Conservation (phyloP, 805 yeast species). For the Isabelozyma rhagii region DNA sequence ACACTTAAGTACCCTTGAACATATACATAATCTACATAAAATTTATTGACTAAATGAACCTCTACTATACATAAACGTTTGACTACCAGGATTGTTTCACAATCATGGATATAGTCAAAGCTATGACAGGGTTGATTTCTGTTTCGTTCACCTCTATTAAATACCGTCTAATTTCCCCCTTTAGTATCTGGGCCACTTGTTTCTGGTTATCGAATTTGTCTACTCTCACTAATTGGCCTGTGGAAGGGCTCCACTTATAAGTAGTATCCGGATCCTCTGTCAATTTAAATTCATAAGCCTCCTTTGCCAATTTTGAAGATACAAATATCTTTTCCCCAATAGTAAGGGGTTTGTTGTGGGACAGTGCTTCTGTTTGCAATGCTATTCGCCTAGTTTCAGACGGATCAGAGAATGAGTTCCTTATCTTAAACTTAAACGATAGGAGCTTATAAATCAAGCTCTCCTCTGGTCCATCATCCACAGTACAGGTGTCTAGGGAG, state of each 20-base stretch:
- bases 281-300: constrained; percentile 7
- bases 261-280: constrained; percentile 2
- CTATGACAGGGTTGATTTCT: constrained; percentile 1
- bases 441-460: background rate
- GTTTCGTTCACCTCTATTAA: constrained; percentile 4
- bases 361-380: background rate
- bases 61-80: background rate
- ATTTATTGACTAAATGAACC: too few species aligned
- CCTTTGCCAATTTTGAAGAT: constrained; percentile 9
- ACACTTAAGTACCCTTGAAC: background rate
- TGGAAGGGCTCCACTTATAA: constrained; percentile 6
- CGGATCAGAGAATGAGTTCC: background rate
- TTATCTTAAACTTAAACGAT: background rate
- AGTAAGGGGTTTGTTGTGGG: background rate
- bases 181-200: constrained; percentile 4
- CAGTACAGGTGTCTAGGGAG: background rate
- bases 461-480: constrained; percentile 1
- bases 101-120: constrained; percentile 5
- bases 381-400: background rate
- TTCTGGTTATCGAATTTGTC: constrained; percentile 1
- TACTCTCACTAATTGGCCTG: constrained; percentile 5
- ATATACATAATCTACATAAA: background rate
- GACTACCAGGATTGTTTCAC: background rate
- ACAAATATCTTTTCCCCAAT: constrained; percentile 5
- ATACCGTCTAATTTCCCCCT: constrained; percentile 1